Evolutionary conservation across 768 basidiomycete genomes (phyloP).

Genomic region (Cubamyces lactineus): DNA sequence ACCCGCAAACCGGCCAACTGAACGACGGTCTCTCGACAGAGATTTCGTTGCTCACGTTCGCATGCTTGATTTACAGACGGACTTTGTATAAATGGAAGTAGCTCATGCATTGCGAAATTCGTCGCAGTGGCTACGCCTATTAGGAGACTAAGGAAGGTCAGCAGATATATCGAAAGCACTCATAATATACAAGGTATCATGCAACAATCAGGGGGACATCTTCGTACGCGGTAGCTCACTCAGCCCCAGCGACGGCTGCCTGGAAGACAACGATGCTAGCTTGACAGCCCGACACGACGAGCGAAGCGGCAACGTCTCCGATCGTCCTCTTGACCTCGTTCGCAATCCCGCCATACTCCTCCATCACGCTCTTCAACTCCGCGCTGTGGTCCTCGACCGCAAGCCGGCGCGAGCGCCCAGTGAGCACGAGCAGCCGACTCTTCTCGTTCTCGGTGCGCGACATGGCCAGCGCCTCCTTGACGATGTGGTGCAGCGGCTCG

Average conservation of each 20-base stretch:
- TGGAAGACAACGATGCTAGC: slow-evolving; percentile 62
- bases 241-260: slow-evolving; percentile 32
- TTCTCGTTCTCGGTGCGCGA: slow-evolving; percentile 8
- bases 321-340: slow-evolving; percentile 70
- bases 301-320: slow-evolving; percentile 73
- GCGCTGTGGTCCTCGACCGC: slow-evolving; percentile 57
- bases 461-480: slow-evolving; percentile 42
- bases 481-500: slow-evolving; percentile 58
- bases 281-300: slow-evolving; percentile 56
- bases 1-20: too few relatives aligned
- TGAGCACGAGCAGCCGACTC: slow-evolving; percentile 51
- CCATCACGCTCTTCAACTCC: slow-evolving; percentile 58
- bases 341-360: slow-evolving; percentile 44
- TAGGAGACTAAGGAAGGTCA: too few relatives aligned
- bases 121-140: too few relatives aligned
- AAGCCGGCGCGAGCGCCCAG: slow-evolving; percentile 76
- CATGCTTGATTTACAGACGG: too few relatives aligned
- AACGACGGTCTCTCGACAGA: too few relatives aligned
- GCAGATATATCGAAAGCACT: too few relatives aligned
- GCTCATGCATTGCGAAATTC: too few relatives aligned
- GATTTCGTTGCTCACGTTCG: too few relatives aligned
- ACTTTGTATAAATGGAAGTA: too few relatives aligned
- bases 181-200: too few relatives aligned
- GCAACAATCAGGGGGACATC: too few relatives aligned
- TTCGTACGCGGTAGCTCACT: too few relatives aligned